Conservation (phyloP, 768 basidiomycete genomes). For the Macrolepiota dolichaula region DNA sequence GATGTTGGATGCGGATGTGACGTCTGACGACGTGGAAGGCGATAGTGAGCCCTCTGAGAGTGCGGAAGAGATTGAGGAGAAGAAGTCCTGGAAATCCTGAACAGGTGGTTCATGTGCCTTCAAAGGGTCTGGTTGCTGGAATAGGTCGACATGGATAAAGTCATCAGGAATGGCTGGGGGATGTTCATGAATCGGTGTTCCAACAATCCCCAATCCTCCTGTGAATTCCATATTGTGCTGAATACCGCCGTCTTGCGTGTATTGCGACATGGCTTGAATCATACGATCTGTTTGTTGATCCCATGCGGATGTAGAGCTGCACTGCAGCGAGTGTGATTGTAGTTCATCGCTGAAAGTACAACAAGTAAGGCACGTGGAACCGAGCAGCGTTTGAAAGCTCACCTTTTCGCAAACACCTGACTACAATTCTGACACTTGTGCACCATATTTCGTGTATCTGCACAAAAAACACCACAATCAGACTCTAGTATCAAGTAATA, state of each 20-base stretch:
- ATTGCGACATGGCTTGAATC: constrained; percentile 10
- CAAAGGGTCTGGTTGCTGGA: constrained; percentile 8
- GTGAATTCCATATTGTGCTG: constrained; percentile 10
- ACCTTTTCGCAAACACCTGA: constrained; percentile 21
- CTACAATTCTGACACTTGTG: constrained; percentile 24
- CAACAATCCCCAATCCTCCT: constrained; percentile 9
- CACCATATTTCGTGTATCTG: constrained; percentile 23
- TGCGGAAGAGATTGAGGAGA: constrained; percentile 11
- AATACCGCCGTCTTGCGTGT: constrained; percentile 3
- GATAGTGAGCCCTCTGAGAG: constrained; percentile 23
- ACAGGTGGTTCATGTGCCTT: constrained; percentile 1
- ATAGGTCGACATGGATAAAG: constrained; percentile 15
- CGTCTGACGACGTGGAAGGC: constrained; percentile 24
- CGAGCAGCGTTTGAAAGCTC: background rate
- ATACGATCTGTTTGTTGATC: constrained; percentile 9
- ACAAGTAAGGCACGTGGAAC: background rate
- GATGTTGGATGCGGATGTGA: constrained; percentile 13
- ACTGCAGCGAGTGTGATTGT: constrained; percentile 12
- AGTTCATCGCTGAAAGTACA: constrained; percentile 9
- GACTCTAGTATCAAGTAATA: constrained; percentile 9
- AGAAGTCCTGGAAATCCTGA: constrained; percentile 10
- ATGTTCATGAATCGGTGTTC: constrained; percentile 9
- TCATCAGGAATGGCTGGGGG: constrained; percentile 3
- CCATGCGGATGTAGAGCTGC: constrained; percentile 5
- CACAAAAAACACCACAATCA: constrained; percentile 1